Base-by-base conservation (phyloP, 108 stramenopile species). In the Nannochloropsis oceanica region DNA sequence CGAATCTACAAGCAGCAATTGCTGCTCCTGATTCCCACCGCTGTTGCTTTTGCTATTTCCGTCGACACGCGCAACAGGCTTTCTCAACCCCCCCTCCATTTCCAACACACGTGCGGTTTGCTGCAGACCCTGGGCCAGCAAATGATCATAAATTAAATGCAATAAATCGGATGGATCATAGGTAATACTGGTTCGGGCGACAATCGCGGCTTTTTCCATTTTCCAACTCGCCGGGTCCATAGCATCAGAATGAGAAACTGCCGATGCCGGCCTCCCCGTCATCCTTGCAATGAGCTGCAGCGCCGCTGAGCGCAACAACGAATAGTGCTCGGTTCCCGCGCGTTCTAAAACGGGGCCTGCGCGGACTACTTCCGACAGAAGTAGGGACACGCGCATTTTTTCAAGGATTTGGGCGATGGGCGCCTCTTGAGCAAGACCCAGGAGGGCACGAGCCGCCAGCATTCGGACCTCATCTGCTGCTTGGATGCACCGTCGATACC, bases 381-480 rank as follows among this genome's bases (percentile, higher is more conserved):
- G 79, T 0, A 59, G 43, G 14, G 82, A 79, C 42, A 86, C 82
- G n/a, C 86, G 82, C 86, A 86, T 86, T 27, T 86, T 86, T 27
- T 86, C 86, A 22, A 86, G 86, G 44, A 86, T 43, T 82, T 86
- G 82, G 24, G 86, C 81, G 44, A 86, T 86, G 42, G 82, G 82
- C 9, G 79, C 43, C n/a, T 86, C 86, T 43, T 86, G 86, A 27
- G 86, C 86, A 25, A 86, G 34, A 14, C 86, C 86, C 79, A 86
- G 82, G n/a, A 86, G 79, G 43, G 81, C 82, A 34, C 80, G 82
- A 22, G 86, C 86, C 24, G 86, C 82, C 42, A 81, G 82, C 73
- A 86, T 24, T 26, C 86, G 46, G 18, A 86, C 82, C 25, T 46
- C 59, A 42, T 86, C 86, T 11, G 86, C 86, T 11, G 73, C 82